Percentiles rank a stretch among this genome's conserved stretches.
Conservation (phyloP, 192 early-diverging fungal genomes). For the Funneliformis mosseae region DNA sequence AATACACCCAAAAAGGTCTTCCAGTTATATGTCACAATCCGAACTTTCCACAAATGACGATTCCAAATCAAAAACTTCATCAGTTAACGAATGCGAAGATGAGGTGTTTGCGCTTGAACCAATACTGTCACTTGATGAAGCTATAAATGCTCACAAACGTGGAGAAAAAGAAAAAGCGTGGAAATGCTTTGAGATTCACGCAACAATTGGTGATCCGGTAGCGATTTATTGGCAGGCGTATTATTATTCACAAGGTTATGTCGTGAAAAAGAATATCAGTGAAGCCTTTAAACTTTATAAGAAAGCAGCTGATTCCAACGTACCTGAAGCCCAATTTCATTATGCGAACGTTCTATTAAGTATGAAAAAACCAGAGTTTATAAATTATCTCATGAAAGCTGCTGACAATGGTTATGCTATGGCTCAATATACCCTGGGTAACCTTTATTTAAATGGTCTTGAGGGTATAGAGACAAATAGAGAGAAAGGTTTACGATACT, state of each 20-base stretch:
- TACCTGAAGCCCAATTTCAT: slow-evolving; percentile 12
- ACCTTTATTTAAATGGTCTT: not conserved
- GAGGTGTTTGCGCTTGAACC: not conserved
- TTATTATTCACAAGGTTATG: slow-evolving; percentile 15
- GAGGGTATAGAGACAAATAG: not conserved
- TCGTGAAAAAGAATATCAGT: not conserved
- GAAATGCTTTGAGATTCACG: slow-evolving; percentile 24
- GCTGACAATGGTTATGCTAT: not conserved
- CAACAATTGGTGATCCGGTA: not conserved
- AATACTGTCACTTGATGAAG: slow-evolving; percentile 15
- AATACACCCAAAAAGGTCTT: not conserved
- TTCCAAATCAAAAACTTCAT: not conserved
- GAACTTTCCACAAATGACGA: not conserved
- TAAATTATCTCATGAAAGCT: not conserved
- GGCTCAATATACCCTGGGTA: not conserved
- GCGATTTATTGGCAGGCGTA: slow-evolving; percentile 28
- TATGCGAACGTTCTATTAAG: not conserved
- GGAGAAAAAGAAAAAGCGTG: not conserved
- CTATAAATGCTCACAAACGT: not conserved
- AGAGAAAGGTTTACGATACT: not conserved
- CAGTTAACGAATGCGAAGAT: too few species aligned
- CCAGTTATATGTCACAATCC: not conserved
- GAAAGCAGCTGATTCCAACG: slow-evolving; percentile 1
- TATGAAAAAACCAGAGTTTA: not conserved
- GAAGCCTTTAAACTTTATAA: slow-evolving; percentile 3